phyloP scores from a whole-genome alignment of 2,329 filamentous ascomycete genomes.

The Niveomyces coronatus region DNA sequence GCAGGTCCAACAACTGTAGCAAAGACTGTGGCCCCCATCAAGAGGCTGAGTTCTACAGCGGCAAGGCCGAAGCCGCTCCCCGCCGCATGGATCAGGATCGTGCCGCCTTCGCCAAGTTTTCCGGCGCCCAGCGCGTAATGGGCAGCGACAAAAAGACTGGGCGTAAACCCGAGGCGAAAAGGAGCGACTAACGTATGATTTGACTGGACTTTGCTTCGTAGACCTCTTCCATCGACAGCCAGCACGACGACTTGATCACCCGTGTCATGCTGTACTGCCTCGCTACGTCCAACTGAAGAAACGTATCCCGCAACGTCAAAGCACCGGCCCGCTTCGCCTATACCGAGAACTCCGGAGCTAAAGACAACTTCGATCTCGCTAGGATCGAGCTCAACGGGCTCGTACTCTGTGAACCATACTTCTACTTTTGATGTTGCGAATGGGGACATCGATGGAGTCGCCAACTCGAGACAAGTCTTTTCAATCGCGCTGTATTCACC shows the following conservation, averaged over 20 bases:
- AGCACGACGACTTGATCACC: constrained; percentile 34
- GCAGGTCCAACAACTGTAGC: constrained; percentile 26
- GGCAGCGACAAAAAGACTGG: constrained; percentile 31
- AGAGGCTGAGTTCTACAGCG: constrained; percentile 30
- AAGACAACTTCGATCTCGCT: constrained; percentile 33
- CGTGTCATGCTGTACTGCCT: constrained; percentile 20
- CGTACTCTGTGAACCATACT: neutral
- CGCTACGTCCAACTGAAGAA: constrained; percentile 21
- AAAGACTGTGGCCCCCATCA: constrained; percentile 30
- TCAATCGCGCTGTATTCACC: neutral
- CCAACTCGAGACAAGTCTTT: constrained; percentile 1
- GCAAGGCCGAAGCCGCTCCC: constrained; percentile 33
- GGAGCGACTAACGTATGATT: constrained; percentile 27
- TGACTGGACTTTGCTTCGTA: constrained; percentile 25
- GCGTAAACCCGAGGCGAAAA: constrained; percentile 19
- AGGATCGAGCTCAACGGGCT: constrained; percentile 13
- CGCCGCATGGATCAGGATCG: constrained; percentile 34
- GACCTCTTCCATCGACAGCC: constrained; percentile 20
- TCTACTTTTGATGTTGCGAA: neutral
- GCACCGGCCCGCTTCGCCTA: neutral
- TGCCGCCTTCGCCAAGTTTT: constrained; percentile 17
- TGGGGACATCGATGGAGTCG: neutral
- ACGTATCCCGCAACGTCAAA: constrained; percentile 31
- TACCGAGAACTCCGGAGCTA: constrained; percentile 22
- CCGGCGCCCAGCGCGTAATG: constrained; percentile 31